Conservation (phyloP, 345 rosid genomes). For the Cochlearia excelsa region DNA sequence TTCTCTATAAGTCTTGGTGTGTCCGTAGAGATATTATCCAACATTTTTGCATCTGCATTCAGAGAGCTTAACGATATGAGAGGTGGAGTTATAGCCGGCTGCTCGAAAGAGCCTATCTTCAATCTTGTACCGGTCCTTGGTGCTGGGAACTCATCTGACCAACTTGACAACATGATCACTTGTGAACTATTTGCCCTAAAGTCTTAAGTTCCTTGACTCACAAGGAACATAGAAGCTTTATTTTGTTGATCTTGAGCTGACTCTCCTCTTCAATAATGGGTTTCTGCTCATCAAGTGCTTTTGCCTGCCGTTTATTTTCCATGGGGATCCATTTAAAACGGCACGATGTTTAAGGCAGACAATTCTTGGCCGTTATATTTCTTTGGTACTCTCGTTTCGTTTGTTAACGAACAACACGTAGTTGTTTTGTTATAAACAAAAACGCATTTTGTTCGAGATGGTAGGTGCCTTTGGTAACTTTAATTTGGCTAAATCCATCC, state of each 20-base stretch:
- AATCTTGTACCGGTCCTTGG: conserved; percentile 68
- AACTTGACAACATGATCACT: conserved; percentile 58
- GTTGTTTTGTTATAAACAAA: conserved; percentile 24
- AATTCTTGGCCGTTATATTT: background rate
- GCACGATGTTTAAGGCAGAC: conserved; percentile 23
- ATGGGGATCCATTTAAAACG: conserved; percentile 14
- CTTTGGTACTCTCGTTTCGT: background rate
- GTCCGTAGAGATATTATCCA: conserved; percentile 39
- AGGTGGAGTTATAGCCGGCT: conserved; percentile 25
- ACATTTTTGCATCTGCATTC: conserved; percentile 41
- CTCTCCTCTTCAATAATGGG: conserved; percentile 7
- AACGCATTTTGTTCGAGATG: background rate
- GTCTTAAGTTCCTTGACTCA: conserved; percentile 35
- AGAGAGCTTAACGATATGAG: conserved; percentile 48
- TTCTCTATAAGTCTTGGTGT: conserved; percentile 49
- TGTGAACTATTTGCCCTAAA: conserved; percentile 66
- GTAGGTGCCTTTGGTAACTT: background rate
- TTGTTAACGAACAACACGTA: conserved; percentile 28
- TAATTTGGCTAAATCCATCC: too few relatives aligned
- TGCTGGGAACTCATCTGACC: conserved; percentile 53
- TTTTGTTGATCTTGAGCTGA: background rate
- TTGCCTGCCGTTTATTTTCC: conserved; percentile 16
- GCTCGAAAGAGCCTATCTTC: conserved; percentile 40
- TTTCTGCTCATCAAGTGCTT: conserved; percentile 1
- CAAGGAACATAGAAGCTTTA: conserved; percentile 13